Evolutionary conservation across 2,329 filamentous ascomycete genomes (phyloP).

Genomic region (Conoideocrella luteorostrata): DNA sequence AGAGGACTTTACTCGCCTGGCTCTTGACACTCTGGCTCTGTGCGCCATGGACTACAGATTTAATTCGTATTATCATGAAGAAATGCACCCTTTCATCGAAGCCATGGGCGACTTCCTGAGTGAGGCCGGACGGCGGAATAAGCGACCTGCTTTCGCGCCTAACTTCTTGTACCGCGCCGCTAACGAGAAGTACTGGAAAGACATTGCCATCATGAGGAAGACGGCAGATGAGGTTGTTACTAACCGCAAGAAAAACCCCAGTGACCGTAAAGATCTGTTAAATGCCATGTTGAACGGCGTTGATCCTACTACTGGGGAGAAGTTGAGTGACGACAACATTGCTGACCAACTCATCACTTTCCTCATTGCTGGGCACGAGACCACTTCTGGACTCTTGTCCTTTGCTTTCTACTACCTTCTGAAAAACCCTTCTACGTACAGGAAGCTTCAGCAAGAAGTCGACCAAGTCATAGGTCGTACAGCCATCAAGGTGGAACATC

Average conservation of each 20-base stretch:
- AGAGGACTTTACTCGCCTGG: constrained; percentile 66
- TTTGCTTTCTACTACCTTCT: constrained; percentile 61
- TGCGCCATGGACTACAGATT: constrained; percentile 68
- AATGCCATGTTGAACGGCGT: constrained; percentile 62
- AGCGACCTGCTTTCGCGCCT: constrained; percentile 37
- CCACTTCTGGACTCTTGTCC: constrained; percentile 59
- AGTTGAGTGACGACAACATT: constrained; percentile 57
- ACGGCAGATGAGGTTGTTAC: constrained; percentile 55
- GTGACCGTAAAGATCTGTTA: constrained; percentile 58
- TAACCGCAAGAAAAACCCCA: constrained; percentile 47
- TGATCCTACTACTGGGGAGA: constrained; percentile 61
- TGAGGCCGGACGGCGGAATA: constrained; percentile 46
- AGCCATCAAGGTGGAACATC: constrained; percentile 52
- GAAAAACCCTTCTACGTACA: constrained; percentile 53
- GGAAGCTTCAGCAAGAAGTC: constrained; percentile 60
- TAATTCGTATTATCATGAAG: constrained; percentile 66
- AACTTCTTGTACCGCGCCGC: constrained; percentile 43
- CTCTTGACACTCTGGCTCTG: constrained; percentile 65
- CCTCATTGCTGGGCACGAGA: constrained; percentile 65
- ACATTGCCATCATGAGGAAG: constrained; percentile 49
- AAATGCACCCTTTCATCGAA: constrained; percentile 62
- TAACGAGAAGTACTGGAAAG: constrained; percentile 43
- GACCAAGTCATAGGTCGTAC: constrained; percentile 56
- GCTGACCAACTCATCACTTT: constrained; percentile 69
- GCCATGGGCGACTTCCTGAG: constrained; percentile 60